A percentile compares a stretch with the other conserved stretches of the same genome.
phyloP scores from a whole-genome alignment of 2,329 filamentous ascomycete genomes.

The Aspergillus luchuensis region DNA sequence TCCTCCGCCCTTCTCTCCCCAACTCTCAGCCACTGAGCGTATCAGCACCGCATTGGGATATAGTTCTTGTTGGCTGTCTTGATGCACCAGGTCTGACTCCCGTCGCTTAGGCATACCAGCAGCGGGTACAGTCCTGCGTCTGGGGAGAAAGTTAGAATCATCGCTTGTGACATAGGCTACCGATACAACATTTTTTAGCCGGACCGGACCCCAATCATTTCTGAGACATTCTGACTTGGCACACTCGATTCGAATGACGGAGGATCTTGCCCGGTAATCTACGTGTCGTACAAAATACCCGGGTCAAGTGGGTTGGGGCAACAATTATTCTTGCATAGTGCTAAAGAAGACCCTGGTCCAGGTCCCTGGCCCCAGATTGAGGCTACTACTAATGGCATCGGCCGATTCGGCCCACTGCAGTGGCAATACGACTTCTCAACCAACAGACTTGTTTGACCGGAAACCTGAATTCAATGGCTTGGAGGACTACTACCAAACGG shows the following conservation, averaged over 20 bases:
- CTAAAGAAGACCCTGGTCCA: neutral
- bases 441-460: no score
- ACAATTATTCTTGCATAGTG: neutral
- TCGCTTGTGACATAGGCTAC: neutral
- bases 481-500: no score
- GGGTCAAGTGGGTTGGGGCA: neutral
- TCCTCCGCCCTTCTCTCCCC: neutral
- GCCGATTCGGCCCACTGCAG: conserved; percentile 1
- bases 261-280: neutral
- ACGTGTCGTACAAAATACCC: neutral
- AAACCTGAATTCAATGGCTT: no score
- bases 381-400: conserved; percentile 1
- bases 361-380: conserved; percentile 2
- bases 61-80: neutral
- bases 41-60: neutral
- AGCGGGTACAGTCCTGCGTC: neutral
- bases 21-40: neutral
- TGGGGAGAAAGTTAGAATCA: neutral
- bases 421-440: neutral
- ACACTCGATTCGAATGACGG: neutral
- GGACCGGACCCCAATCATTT: neutral
- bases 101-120: neutral
- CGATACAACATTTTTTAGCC: neutral
- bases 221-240: conserved; percentile 3
- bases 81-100: neutral